A percentile compares a stretch with the other conserved stretches of the same genome.
Evolutionary conservation across 2,329 filamentous ascomycete species (phyloP).

Genomic region (Colletotrichum acutatum): DNA sequence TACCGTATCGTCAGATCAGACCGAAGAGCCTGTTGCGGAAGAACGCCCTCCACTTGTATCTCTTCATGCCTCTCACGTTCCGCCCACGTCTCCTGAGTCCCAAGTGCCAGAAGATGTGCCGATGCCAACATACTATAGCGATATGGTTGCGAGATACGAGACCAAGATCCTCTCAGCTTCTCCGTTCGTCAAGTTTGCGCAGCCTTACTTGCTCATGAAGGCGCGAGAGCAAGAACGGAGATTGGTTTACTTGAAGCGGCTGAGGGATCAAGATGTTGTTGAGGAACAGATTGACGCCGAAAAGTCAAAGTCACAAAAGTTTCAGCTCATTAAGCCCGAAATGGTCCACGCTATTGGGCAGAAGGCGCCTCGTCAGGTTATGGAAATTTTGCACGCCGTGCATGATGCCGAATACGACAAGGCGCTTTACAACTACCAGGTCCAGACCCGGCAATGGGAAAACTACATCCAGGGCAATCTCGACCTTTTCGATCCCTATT

Average conservation of each 20-base stretch:
- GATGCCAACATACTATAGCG: slow-evolving; percentile 92
- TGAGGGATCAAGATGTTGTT: slow-evolving; percentile 79
- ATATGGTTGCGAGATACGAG: slow-evolving; percentile 92
- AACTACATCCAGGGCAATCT: slow-evolving; percentile 89
- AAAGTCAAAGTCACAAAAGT: slow-evolving; percentile 75
- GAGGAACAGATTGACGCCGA: slow-evolving; percentile 69
- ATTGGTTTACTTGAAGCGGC: slow-evolving; percentile 81
- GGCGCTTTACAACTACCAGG: slow-evolving; percentile 91
- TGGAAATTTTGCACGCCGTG: slow-evolving; percentile 93
- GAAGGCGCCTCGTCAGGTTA: slow-evolving; percentile 84
- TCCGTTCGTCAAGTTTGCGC: slow-evolving; percentile 94
- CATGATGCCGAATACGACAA: slow-evolving; percentile 98
- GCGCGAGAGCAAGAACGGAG: slow-evolving; percentile 90
- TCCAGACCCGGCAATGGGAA: slow-evolving; percentile 96
- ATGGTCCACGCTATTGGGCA: slow-evolving; percentile 91
- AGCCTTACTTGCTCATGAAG: slow-evolving; percentile 92
- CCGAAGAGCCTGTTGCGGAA: slow-evolving; percentile 35
- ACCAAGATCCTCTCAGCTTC: slow-evolving; percentile 95
- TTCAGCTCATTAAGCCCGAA: slow-evolving; percentile 91
- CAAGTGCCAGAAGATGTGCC: slow-evolving; percentile 81
- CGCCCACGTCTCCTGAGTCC: slow-evolving; percentile 58
- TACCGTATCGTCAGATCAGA: slow-evolving; percentile 41
- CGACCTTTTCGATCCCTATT: slow-evolving; percentile 92
- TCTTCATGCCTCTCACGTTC: slow-evolving; percentile 55
- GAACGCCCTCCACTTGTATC: slow-evolving; percentile 45